Percentiles rank a stretch among this genome's conserved stretches.
phyloP scores from a whole-genome alignment of 176 grass and related monocot species.

The Avena eriantha region DNA sequence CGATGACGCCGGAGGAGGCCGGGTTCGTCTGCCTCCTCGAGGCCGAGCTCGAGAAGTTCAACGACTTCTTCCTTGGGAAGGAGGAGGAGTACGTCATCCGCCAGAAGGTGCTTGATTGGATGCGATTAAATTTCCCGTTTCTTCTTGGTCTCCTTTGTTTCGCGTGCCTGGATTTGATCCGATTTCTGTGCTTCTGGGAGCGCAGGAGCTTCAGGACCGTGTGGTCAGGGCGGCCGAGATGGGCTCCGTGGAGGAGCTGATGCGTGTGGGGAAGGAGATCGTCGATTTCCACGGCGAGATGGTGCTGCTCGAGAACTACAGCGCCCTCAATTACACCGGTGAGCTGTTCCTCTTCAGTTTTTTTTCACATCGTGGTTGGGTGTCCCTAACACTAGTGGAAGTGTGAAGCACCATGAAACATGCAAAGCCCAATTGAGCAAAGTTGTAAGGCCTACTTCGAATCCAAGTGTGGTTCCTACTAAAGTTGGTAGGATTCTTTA shows the following conservation, averaged over 20 bases:
- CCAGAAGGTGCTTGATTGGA: constrained; percentile 60
- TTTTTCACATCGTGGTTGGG: constrained; percentile 18
- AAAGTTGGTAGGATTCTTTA: background rate
- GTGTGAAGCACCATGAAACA: background rate
- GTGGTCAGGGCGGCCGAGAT: constrained; percentile 54
- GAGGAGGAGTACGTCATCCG: constrained; percentile 98
- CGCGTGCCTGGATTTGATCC: background rate
- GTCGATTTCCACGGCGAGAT: constrained; percentile 98
- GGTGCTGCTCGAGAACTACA: constrained; percentile 97
- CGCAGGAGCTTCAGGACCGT: constrained; percentile 83
- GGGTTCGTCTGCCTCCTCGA: constrained; percentile 77
- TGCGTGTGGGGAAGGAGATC: constrained; percentile 90
- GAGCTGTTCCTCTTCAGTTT: constrained; percentile 31
- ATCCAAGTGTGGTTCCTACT: background rate
- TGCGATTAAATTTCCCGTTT: background rate
- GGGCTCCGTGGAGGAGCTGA: constrained; percentile 76
- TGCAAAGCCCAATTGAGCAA: background rate
- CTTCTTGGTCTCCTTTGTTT: background rate
- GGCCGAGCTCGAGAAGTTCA: constrained; percentile 95
- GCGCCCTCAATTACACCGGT: constrained; percentile 97
- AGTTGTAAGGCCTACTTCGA: background rate
- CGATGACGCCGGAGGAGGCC: constrained; percentile 75
- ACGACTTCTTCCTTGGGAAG: constrained; percentile 87
- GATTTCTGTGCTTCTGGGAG: background rate
- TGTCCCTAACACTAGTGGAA: background rate